These are phyloP conservation scores for Fraxinus nigra DNA, from an alignment of 305 asterid genomes.

Conservation along the genomic window DNA sequence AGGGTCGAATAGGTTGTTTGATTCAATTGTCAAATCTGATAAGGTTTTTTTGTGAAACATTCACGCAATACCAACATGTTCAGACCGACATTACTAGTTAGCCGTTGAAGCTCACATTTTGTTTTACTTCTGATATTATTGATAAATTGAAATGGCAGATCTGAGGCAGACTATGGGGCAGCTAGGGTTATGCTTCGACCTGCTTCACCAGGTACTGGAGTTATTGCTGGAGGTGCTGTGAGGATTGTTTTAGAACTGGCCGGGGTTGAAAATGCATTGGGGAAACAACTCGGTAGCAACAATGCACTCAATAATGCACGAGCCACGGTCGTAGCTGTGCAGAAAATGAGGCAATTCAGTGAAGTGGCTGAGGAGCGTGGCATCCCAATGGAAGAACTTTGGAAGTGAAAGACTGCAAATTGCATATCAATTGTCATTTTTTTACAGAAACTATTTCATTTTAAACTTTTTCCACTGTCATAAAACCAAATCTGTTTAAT, in stretches of 20 bases:
- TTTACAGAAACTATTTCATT: neutral
- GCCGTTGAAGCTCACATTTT: neutral
- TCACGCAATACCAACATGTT: neutral
- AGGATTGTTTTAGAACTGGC: slow-evolving; percentile 86
- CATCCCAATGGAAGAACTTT: slow-evolving; percentile 90
- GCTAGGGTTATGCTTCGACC: slow-evolving; percentile 98
- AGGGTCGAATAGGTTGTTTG: slow-evolving; percentile 4
- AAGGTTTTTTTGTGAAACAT: neutral
- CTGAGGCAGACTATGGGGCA: slow-evolving; percentile 83
- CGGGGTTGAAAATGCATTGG: slow-evolving; percentile 87
- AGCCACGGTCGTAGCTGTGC: slow-evolving; percentile 87
- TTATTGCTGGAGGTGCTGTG: slow-evolving; percentile 94
- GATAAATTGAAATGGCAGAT: slow-evolving; percentile 35
- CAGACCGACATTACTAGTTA: neutral
- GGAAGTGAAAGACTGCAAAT: slow-evolving; percentile 55
- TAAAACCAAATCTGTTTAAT: neutral
- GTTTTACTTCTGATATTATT: neutral
- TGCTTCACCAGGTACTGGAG: slow-evolving; percentile 95
- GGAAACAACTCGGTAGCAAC: slow-evolving; percentile 93
- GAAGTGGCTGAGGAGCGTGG: slow-evolving; percentile 88
- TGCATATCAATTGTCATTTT: neutral
- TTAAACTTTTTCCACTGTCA: neutral
- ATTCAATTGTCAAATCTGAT: neutral
- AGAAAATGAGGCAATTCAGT: slow-evolving; percentile 76
- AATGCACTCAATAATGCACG: slow-evolving; percentile 93